Evolutionary conservation across 2,329 filamentous ascomycete species (phyloP).

Genomic region (Drechslerella stenobrocha): DNA sequence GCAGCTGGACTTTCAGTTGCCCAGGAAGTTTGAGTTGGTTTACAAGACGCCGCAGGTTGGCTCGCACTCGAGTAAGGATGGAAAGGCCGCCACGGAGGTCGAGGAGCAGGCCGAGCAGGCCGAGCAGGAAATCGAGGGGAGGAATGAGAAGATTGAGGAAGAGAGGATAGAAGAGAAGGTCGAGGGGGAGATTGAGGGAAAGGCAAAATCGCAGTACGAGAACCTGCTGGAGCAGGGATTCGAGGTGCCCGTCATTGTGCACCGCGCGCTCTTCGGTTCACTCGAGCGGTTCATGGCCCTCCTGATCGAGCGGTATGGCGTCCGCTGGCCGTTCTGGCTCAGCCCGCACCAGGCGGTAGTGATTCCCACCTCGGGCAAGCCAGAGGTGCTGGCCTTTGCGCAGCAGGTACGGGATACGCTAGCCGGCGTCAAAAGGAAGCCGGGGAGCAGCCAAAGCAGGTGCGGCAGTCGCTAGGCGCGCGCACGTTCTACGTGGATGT

Average conservation of each 20-base stretch:
- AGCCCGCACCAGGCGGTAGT: conserved; percentile 73
- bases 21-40: conserved; percentile 75
- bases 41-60: conserved; percentile 67
- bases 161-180: too few relatives aligned
- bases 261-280: conserved; percentile 81
- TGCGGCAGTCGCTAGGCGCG: conserved; percentile 39
- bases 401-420: conserved; percentile 56
- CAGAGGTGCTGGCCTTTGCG: conserved; percentile 59
- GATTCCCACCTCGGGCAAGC: conserved; percentile 72
- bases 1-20: conserved; percentile 86
- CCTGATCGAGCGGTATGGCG: conserved; percentile 78
- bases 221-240: conserved; percentile 56
- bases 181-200: conserved; percentile 59
- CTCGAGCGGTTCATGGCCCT: conserved; percentile 83
- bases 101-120: too few relatives aligned
- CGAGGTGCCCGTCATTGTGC: conserved; percentile 72
- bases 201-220: conserved; percentile 61
- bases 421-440: conserved; percentile 55
- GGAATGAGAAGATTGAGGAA: too few relatives aligned
- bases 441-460: conserved; percentile 16
- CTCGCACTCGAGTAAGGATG: too few relatives aligned
- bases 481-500: conserved; percentile 63
- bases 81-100: too few relatives aligned
- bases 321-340: conserved; percentile 84
- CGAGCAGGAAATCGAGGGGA: too few relatives aligned